Evolutionary conservation across 805 yeast species (phyloP).

Genomic region (Ogataea kodamae): DNA sequence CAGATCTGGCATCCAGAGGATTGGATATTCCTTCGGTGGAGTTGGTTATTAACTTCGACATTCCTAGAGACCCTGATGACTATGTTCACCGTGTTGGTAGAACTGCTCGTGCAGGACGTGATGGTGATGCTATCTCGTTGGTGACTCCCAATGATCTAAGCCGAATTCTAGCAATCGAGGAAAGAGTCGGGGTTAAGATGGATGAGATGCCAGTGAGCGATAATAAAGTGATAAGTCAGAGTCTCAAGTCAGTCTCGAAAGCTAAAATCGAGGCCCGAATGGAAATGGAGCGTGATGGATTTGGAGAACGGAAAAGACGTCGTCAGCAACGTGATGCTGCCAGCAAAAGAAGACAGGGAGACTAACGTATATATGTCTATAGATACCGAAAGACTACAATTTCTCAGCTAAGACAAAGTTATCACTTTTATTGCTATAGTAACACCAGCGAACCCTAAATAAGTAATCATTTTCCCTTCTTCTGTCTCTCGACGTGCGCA

Average conservation of each 20-base stretch:
- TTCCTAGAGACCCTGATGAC: slow-evolving; percentile 81
- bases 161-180: slow-evolving; percentile 82
- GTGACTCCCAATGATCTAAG: slow-evolving; percentile 83
- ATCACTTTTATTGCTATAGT: background rate
- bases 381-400: background rate
- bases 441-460: background rate
- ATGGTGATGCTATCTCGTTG: slow-evolving; percentile 78
- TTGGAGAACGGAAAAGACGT: slow-evolving; percentile 56
- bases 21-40: slow-evolving; percentile 81
- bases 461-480: slow-evolving; percentile 65
- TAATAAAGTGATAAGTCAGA: slow-evolving; percentile 67
- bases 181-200: slow-evolving; percentile 76
- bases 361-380: background rate
- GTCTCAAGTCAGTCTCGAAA: slow-evolving; percentile 63
- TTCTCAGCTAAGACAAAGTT: too few species aligned
- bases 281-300: slow-evolving; percentile 90
- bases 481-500: slow-evolving; percentile 87
- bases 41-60: slow-evolving; percentile 71
- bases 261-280: slow-evolving; percentile 88
- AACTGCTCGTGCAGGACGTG: slow-evolving; percentile 95
- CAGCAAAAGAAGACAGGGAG: slow-evolving; percentile 5
- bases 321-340: slow-evolving; percentile 19
- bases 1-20: slow-evolving; percentile 93
- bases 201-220: slow-evolving; percentile 70
- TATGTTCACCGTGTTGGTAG: slow-evolving; percentile 90